Evolutionary conservation across 768 basidiomycete genomes (phyloP).

Genomic region (Mycena indigotica): DNA sequence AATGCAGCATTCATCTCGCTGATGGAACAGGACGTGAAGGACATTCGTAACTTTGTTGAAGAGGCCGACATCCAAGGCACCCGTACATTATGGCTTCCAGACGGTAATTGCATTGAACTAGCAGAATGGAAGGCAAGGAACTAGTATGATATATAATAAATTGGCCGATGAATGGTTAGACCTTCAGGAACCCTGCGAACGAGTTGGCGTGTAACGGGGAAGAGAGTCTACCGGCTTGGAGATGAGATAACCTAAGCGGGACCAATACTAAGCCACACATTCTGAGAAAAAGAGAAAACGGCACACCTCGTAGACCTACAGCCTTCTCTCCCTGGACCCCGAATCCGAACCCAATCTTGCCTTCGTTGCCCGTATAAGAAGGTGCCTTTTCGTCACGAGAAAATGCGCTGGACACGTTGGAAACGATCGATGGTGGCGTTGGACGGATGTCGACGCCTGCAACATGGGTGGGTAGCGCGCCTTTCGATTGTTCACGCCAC

Average conservation of each 20-base stretch:
- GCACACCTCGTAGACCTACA: conserved; percentile 63
- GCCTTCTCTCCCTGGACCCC: conserved; percentile 78
- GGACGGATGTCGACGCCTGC: conserved; percentile 39
- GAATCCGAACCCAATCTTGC: conserved; percentile 69
- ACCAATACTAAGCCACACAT: too few species aligned
- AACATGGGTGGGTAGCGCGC: conserved; percentile 53
- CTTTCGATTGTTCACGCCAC: conserved; percentile 61
- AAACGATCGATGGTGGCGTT: conserved; percentile 39
- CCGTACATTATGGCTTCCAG: conserved; percentile 5
- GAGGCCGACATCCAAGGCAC: conserved; percentile 25
- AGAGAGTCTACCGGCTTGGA: conserved; percentile 63
- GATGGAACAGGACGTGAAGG: conserved; percentile 26
- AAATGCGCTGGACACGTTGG: conserved; percentile 33
- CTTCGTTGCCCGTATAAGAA: conserved; percentile 1
- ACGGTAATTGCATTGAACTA: conserved; percentile 16
- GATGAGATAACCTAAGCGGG: conserved; percentile 50
- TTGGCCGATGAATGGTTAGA: background rate
- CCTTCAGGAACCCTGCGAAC: conserved; percentile 15
- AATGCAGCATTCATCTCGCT: conserved; percentile 27
- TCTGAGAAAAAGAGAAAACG: conserved; percentile 22
- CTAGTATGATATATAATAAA: conserved; percentile 1
- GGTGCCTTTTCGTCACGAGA: conserved; percentile 23
- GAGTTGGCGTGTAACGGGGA: conserved; percentile 55
- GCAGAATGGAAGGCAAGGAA: conserved; percentile 5
- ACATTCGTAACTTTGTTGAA: conserved; percentile 28